Conservation (phyloP, 1,139 yeast genomes). For the Kodamaea arcana region DNA sequence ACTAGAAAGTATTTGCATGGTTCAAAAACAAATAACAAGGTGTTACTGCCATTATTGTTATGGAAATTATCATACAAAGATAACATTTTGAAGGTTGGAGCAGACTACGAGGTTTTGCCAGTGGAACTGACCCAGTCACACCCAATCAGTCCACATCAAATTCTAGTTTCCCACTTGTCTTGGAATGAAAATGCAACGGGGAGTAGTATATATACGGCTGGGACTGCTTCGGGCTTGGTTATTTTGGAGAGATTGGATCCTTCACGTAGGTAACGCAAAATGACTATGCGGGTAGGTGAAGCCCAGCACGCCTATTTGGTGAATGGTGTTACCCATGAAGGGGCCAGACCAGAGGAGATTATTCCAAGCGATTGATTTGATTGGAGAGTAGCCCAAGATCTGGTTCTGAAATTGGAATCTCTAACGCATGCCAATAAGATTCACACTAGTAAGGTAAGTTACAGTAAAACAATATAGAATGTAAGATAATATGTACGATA, state of each 20-base stretch:
- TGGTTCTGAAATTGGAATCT: too few relatives aligned
- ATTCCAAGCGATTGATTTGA: too few relatives aligned
- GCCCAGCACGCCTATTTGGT: too few relatives aligned
- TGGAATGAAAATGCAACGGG: slow-evolving; percentile 57
- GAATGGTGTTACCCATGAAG: too few relatives aligned
- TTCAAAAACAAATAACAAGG: slow-evolving; percentile 28
- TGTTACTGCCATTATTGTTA: slow-evolving; percentile 29
- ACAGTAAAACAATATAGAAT: too few relatives aligned
- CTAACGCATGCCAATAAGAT: too few relatives aligned
- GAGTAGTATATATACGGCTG: slow-evolving; percentile 65
- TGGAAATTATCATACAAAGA: slow-evolving; percentile 29
- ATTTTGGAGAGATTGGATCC: slow-evolving; percentile 56
- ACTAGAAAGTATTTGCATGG: slow-evolving; percentile 35
- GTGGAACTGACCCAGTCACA: slow-evolving; percentile 27
- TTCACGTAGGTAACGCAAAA: neutral
- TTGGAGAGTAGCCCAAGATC: too few relatives aligned
- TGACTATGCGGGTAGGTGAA: too few relatives aligned
- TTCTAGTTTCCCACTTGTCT: slow-evolving; percentile 49
- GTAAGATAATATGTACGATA: too few relatives aligned
- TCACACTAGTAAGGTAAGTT: too few relatives aligned
- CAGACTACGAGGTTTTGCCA: slow-evolving; percentile 24
- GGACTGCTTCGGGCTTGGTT: slow-evolving; percentile 62
- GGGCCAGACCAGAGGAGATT: too few relatives aligned
- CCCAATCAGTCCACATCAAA: slow-evolving; percentile 49
- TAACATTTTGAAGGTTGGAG: slow-evolving; percentile 17